Evolutionary conservation across 1,284 basidiomycete genomes (phyloP).

Genomic region (Erythrobasidium hasegawianum): DNA sequence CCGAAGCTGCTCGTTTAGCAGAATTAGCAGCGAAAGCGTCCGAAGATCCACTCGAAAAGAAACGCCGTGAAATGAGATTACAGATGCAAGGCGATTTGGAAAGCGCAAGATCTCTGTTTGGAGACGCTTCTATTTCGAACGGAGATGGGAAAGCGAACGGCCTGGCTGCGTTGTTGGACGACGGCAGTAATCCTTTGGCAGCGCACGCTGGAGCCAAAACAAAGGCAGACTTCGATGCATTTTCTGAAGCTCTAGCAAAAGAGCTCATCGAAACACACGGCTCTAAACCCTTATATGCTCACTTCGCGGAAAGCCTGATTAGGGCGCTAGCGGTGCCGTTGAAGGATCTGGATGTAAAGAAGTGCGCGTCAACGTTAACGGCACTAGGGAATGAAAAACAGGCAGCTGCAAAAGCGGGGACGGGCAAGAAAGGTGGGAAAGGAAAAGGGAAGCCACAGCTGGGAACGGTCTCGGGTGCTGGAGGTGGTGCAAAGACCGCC

Average conservation of each 20-base stretch:
- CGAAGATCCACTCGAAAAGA: slow-evolving; percentile 69
- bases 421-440: slow-evolving; percentile 77
- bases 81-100: slow-evolving; percentile 80
- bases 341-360: slow-evolving; percentile 81
- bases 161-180: background rate
- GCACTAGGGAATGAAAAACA: slow-evolving; percentile 90
- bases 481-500: slow-evolving; percentile 30
- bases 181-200: slow-evolving; percentile 53
- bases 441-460: slow-evolving; percentile 37
- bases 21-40: slow-evolving; percentile 54
- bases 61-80: slow-evolving; percentile 64
- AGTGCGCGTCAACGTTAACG: slow-evolving; percentile 73
- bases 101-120: slow-evolving; percentile 75
- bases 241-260: slow-evolving; percentile 69
- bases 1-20: slow-evolving; percentile 53
- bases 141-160: background rate
- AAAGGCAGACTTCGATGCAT: slow-evolving; percentile 73
- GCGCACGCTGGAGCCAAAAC: slow-evolving; percentile 70
- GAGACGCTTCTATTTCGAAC: slow-evolving; percentile 53
- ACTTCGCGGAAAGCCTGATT: slow-evolving; percentile 76
- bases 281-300: slow-evolving; percentile 70
- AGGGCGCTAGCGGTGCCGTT: slow-evolving; percentile 68
- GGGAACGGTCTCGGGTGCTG: slow-evolving; percentile 11
- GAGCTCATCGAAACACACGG: slow-evolving; percentile 70
- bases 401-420: slow-evolving; percentile 72